Percentiles rank a stretch among this genome's conserved stretches.
These are phyloP conservation scores for Tetraselmis striata DNA, from an alignment of 139 green algal genomes.

Conservation along the genomic window DNA sequence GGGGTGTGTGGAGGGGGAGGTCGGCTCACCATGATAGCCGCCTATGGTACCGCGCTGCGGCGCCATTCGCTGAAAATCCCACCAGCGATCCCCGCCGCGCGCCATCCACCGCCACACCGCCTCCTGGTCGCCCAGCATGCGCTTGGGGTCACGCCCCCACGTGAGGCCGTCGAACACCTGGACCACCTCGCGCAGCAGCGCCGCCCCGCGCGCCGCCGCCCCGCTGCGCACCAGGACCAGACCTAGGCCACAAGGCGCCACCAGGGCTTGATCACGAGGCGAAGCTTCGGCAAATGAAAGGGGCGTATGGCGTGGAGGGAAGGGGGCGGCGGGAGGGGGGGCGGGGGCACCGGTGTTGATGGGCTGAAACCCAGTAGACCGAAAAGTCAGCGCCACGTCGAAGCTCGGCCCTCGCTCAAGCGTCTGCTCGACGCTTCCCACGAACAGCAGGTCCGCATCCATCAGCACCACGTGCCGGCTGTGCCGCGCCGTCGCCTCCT, in stretches of 20 bases:
- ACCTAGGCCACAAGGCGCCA: neutral
- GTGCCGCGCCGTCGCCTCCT: neutral
- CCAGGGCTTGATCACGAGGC: neutral
- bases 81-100: neutral
- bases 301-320: neutral
- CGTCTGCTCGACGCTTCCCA: neutral
- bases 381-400: neutral
- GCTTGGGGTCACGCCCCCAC: neutral
- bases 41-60: neutral
- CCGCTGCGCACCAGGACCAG: neutral
- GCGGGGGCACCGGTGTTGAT: neutral
- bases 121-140: neutral
- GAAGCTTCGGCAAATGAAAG: neutral
- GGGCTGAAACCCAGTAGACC: neutral
- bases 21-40: neutral
- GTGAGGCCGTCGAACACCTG: neutral
- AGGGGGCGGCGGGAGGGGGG: neutral
- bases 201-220: too few species aligned
- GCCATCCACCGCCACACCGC: neutral
- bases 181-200: neutral
- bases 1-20: neutral
- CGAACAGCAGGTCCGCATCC: neutral
- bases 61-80: neutral
- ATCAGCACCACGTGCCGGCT: neutral
- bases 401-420: neutral